Base-by-base conservation (phyloP, 257 asterid genomes). In the Nemophila menziesii region DNA sequence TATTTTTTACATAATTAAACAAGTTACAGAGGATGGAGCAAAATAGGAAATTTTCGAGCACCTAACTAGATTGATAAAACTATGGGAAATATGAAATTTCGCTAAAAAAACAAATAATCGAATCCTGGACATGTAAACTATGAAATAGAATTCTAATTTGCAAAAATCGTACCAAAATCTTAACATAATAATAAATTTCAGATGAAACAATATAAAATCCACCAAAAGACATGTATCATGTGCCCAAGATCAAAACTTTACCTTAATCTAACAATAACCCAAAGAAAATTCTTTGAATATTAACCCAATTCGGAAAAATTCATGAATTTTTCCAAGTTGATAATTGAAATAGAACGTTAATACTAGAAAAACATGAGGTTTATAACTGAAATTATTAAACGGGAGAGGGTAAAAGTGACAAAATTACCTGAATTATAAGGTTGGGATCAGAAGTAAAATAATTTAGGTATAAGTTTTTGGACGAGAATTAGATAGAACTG, bases 1-100 rank as follows among this genome's bases (percentile, higher is more conserved):
- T 61, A 55, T 46, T 46, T n/a, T n/a, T 57, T 22, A 56, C 45
- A 64, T 29, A 58, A 52, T 43, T 33, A 51, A 51, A 46, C 16
- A 29, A 29, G 36, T 29, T 10, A 29, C n/a, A n/a, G n/a, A 29
- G 9, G 36, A 29, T 29, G 36, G 4, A 7, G 12, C 36, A 7
- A 7, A 2, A 2, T 4, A 24, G 3, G 36, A 29, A 29, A 29
- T 7, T 13, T 29, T 29, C 36, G 9, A 3, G 36, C 36, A 29
- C 36, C 9, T 29, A 7, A 2, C 7, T 29, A 3, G 8, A 10
- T 26, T 5, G 10, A 5, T 26, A 26, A 26, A 26, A 10, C 33
- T 5, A n/a, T n/a, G 33, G 6, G 10, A 29, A 29, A 29, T 2
- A 29, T 29, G 8, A 2, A 4, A 26, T 29, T 29, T 29, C 4